Evolutionary conservation across 805 yeast species (phyloP).

Genomic region (Kluyveromyces aestuarii): DNA sequence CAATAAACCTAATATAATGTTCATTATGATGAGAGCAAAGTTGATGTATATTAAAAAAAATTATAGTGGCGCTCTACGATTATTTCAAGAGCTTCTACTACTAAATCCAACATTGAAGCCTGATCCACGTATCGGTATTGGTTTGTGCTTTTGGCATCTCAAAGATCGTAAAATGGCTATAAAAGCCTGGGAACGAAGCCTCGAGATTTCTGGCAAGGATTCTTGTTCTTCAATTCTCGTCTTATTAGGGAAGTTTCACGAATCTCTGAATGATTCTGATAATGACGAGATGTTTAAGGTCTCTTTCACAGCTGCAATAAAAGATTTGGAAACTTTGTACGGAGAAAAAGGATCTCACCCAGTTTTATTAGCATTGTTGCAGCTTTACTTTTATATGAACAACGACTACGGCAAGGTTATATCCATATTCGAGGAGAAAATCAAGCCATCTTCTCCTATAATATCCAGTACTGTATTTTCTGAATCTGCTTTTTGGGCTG

Average conservation of each 20-base stretch:
- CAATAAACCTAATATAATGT: constrained; percentile 59
- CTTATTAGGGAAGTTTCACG: constrained; percentile 60
- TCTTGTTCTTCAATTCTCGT: constrained; percentile 56
- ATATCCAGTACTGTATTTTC: constrained; percentile 34
- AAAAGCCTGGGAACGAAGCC: constrained; percentile 73
- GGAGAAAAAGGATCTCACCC: constrained; percentile 42
- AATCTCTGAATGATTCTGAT: constrained; percentile 41
- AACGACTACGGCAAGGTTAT: constrained; percentile 50
- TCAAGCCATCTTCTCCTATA: constrained; percentile 29
- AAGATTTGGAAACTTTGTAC: constrained; percentile 29
- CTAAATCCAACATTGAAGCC: constrained; percentile 74
- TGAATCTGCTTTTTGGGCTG: constrained; percentile 78
- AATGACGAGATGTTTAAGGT: constrained; percentile 47
- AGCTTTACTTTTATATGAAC: constrained; percentile 63
- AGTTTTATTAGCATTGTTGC: constrained; percentile 55
- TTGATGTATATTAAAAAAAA: constrained; percentile 63
- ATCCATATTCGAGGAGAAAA: constrained; percentile 45
- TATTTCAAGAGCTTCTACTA: constrained; percentile 75
- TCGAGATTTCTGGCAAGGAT: constrained; percentile 54
- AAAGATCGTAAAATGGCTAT: constrained; percentile 71
- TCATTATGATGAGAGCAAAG: constrained; percentile 79
- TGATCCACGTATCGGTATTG: constrained; percentile 91
- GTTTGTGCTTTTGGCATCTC: constrained; percentile 86
- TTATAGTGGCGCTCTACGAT: constrained; percentile 61
- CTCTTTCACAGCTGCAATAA: constrained; percentile 51